Conservation (phyloP, 2,329 filamentous ascomycete genomes). For the Penicillium concentricum region DNA sequence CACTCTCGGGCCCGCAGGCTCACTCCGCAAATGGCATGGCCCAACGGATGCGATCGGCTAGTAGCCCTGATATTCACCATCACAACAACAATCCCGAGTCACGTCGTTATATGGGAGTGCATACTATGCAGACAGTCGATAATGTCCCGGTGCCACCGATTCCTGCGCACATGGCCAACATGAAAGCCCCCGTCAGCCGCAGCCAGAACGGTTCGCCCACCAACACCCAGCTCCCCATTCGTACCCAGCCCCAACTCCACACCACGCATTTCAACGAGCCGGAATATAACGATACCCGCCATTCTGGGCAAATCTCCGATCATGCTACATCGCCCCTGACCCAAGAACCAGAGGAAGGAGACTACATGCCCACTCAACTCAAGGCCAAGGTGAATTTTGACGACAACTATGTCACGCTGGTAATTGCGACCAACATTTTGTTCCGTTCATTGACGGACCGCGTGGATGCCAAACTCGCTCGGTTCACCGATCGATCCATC, state of each 20-base stretch:
- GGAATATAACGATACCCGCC: conserved; percentile 37
- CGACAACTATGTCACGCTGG: conserved; percentile 89
- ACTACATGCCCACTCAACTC: conserved; percentile 68
- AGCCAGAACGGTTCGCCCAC: conserved; percentile 80
- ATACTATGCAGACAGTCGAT: conserved; percentile 55
- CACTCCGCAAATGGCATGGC: conserved; percentile 54
- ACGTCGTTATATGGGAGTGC: conserved; percentile 52
- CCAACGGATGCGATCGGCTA: conserved; percentile 83
- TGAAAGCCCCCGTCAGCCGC: conserved; percentile 63
- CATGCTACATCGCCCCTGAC: conserved; percentile 36
- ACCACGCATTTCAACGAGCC: conserved; percentile 41
- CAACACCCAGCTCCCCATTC: conserved; percentile 61
- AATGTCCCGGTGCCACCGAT: conserved; percentile 74
- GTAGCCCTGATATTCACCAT: conserved; percentile 88
- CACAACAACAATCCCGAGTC: conserved; percentile 47
- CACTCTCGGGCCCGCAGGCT: conserved; percentile 57
- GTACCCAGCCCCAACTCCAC: conserved; percentile 51
- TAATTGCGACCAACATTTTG: conserved; percentile 91
- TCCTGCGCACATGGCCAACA: conserved; percentile 65
- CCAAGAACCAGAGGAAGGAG: conserved; percentile 32
- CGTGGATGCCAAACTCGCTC: conserved; percentile 90
- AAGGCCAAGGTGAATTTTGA: conserved; percentile 96
- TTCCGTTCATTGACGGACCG: conserved; percentile 92
- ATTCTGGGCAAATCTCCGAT: conserved; percentile 28
- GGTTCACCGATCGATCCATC: conserved; percentile 81